These are phyloP conservation scores for Penicillium verrucosum DNA, from an alignment of 2,329 filamentous ascomycete species.

Conservation along the genomic window DNA sequence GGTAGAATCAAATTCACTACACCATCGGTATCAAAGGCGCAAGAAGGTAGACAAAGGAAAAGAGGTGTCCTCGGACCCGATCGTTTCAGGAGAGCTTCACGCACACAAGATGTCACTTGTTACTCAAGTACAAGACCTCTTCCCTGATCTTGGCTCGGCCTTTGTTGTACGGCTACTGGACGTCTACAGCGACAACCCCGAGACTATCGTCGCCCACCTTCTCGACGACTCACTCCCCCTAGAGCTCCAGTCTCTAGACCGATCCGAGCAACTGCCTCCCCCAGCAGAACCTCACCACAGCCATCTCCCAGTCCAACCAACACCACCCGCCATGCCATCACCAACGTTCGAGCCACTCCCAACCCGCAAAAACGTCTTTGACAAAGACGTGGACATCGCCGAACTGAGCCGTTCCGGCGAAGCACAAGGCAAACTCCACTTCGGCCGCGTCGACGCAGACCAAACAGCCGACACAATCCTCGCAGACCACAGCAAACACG, in stretches of 20 bases:
- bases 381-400: conserved; percentile 72
- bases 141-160: conserved; percentile 78
- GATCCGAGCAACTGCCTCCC: conserved; percentile 52
- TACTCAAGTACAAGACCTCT: conserved; percentile 88
- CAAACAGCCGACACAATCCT: conserved; percentile 71
- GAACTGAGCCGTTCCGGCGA: conserved; percentile 58
- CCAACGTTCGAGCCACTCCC: conserved; percentile 31
- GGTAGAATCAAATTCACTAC: conserved; percentile 36
- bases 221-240: conserved; percentile 72
- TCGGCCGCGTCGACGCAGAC: conserved; percentile 65
- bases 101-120: conserved; percentile 81
- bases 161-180: conserved; percentile 79
- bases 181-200: conserved; percentile 71
- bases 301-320: conserved; percentile 54
- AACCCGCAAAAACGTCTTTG: conserved; percentile 68
- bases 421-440: conserved; percentile 63
- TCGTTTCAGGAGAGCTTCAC: conserved; percentile 55
- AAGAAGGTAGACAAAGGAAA: conserved; percentile 43
- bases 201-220: conserved; percentile 76
- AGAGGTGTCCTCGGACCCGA: conserved; percentile 27
- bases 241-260: conserved; percentile 63
- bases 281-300: conserved; percentile 49
- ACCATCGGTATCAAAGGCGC: conserved; percentile 43
- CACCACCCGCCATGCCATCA: conserved; percentile 30
- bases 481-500: conserved; percentile 57